These are phyloP conservation scores for Claviceps arundinis DNA, from an alignment of 2,329 filamentous ascomycete genomes.

Conservation along the genomic window DNA sequence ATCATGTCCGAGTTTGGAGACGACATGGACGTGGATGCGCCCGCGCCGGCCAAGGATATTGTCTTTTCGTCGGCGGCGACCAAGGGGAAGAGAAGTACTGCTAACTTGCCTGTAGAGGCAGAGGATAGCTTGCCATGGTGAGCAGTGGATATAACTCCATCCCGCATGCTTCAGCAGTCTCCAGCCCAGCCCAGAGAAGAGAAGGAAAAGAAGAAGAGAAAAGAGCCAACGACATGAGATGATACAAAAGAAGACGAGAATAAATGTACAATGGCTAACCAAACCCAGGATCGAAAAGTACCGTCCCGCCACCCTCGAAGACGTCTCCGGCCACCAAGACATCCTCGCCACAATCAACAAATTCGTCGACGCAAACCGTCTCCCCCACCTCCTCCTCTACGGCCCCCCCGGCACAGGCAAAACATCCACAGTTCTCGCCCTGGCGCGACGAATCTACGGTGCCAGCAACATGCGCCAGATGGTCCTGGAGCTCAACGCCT, in stretches of 20 bases:
- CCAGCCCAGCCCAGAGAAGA: background rate
- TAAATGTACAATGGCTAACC: background rate
- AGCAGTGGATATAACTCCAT: conserved; percentile 6
- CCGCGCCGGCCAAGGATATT: conserved; percentile 32
- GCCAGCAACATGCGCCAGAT: conserved; percentile 89
- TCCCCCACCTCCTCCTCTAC: conserved; percentile 93
- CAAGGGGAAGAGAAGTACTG: conserved; percentile 85
- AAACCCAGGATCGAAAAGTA: conserved; percentile 82
- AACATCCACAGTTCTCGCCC: conserved; percentile 88
- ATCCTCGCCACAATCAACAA: conserved; percentile 97
- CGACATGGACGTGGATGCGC: conserved; percentile 47
- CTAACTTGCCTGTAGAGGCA: conserved; percentile 85
- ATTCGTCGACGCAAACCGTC: conserved; percentile 84
- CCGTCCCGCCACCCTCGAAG: conserved; percentile 71
- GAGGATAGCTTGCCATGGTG: conserved; percentile 91
- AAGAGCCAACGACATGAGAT: background rate
- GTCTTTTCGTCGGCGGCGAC: conserved; percentile 62
- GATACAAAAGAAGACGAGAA: background rate
- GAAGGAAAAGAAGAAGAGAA: background rate
- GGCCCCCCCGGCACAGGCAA: conserved; percentile 95
- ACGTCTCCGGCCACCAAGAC: conserved; percentile 94
- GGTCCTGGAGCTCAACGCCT: conserved; percentile 95
- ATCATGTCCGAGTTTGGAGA: conserved; percentile 47
- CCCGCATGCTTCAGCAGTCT: too few relatives aligned
- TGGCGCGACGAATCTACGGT: conserved; percentile 88